Evolutionary conservation across 495 filamentous ascomycete species (phyloP), one percentile per base, ranked within the genome.

Genomic region (Aspergillus sclerotioniger): DNA sequence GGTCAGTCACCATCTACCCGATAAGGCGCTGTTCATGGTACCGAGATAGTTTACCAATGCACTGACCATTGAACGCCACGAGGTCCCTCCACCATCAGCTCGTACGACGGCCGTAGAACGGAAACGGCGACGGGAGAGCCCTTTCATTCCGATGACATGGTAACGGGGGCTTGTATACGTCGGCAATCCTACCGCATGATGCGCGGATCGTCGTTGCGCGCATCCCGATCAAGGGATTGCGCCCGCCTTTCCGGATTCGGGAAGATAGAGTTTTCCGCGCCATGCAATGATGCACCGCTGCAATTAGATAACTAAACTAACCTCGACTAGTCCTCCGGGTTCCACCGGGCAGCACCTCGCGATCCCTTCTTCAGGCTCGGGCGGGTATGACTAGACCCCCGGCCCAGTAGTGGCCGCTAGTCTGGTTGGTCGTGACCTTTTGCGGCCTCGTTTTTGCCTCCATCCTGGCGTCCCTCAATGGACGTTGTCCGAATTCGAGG

Each of bases 241-340:
- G 44, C 41, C 53, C 21, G 41, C 25, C 20, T 33, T 62, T 62
- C 62, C 60, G 60, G 54, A 57, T 60, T 65, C 58, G 59, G 53
- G 35, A 62, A 62, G 63, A 63, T 66, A 63, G 63, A 64, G 58
- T 71, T 71, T 68, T 66, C 59, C 39, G 49, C 35, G 54, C 39
- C 49, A 60, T 57, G 58, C 57, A 58, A 53, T 60, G n/a, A 60
- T 57, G 53, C 47, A 53, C 41, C 29, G 51, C 4, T 51, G 5
- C 16, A 6, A n/a, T n/a, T n/a, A n/a, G n/a, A n/a, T n/a, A n/a
- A n/a, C n/a, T n/a, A n/a, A n/a, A 51, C 21, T 29, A 39, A 51
- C 37, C 37, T 19, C 31, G 19, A 17, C 55, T 43, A 44, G 37
- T 8, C 33, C 9, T 3, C 33, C 33, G 33, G 33, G 33, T 41